Percentiles rank a stretch among this genome's conserved stretches.
phyloP scores from a whole-genome alignment of 2,329 filamentous ascomycete species.

The Emmonsiellopsis sp. region DNA sequence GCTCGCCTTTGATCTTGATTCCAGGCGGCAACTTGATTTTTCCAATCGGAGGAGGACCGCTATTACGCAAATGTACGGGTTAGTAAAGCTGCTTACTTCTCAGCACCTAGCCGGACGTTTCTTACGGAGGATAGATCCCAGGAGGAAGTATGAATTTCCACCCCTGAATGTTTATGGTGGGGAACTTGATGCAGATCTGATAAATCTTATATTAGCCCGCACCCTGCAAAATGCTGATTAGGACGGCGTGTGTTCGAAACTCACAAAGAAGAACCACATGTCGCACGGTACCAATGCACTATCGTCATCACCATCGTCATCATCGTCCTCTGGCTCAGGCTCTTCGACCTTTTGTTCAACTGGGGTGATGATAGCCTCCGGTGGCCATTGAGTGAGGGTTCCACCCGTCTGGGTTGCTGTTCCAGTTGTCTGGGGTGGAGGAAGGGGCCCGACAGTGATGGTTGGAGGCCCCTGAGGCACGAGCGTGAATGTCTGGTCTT shows the following conservation, averaged over 20 bases:
- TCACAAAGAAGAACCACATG: slow-evolving; percentile 8
- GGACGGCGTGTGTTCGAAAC: background rate
- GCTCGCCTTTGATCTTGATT: slow-evolving; percentile 4
- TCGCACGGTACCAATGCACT: slow-evolving; percentile 7
- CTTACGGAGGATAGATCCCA: slow-evolving; percentile 9
- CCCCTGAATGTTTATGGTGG: slow-evolving; percentile 4
- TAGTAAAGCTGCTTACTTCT: background rate
- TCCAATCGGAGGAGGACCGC: slow-evolving; percentile 6
- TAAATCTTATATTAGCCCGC: slow-evolving; percentile 1
- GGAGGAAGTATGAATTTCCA: slow-evolving; percentile 7
- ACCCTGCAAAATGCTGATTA: background rate
- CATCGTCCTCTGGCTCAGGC: slow-evolving; percentile 3
- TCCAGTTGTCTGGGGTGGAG: background rate
- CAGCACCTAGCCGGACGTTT: background rate
- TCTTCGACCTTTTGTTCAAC: slow-evolving; percentile 4
- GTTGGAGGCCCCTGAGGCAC: background rate
- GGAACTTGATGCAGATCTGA: slow-evolving; percentile 6
- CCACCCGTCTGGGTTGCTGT: background rate
- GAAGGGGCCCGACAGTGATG: background rate
- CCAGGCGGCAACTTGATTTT: slow-evolving; percentile 6
- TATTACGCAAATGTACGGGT: background rate
- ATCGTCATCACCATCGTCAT: background rate
- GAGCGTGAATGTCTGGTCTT: slow-evolving; percentile 4
- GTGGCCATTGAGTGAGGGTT: slow-evolving; percentile 5
- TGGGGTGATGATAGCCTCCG: slow-evolving; percentile 3